Evolutionary conservation across 495 filamentous ascomycete genomes (phyloP), one percentile per base, ranked within the genome.

Genomic region (Penicillium roqueforti): DNA sequence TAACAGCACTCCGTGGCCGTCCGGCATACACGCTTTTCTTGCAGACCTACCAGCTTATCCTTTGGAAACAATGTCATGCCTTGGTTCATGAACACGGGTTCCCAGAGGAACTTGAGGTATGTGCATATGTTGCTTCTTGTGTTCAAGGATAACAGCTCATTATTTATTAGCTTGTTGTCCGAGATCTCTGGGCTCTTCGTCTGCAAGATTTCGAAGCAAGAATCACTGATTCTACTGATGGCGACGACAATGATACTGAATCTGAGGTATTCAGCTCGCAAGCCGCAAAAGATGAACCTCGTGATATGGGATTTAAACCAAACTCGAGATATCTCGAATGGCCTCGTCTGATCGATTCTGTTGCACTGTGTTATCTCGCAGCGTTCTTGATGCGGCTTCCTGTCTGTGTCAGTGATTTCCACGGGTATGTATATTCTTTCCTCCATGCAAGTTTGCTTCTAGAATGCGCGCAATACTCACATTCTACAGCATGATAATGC

Each of bases 21-120:
- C 72, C 82, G 38, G 92, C 86, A 23, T 78, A 80, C 49, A 81
- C 87, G 55, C 78, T 96, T n/a, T 96, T 85, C 68, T 72, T 98
- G 34, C 85, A 92, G 66, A 85, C 80, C 59, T 83, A 89, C 48
- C 93, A 97, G 69, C 71, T 97, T n/a, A 82, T 98, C 26, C 70
- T 92, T 1, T 81, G 84, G 74, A 87, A 89, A 66, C 88, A 92
- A 75, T 78, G 81, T 45, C 66, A 81, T 62, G 83, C 76, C 58
- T 67, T 91, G 40, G 71, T 90, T 8, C 71, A 82, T 28, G 68
- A 74, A 8, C 81, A 82, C 62, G 76, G 79, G 1, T 81, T 89
- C 56, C 84, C 87, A 20, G 67, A 73, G 44, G 77, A 87, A 57
- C 68, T 88, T 11, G 86, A 89, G 77, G 83, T 84, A 65, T 36